These are phyloP conservation scores for Ophiostoma ips DNA, from an alignment of 2,329 filamentous ascomycete species.

Conservation along the genomic window DNA sequence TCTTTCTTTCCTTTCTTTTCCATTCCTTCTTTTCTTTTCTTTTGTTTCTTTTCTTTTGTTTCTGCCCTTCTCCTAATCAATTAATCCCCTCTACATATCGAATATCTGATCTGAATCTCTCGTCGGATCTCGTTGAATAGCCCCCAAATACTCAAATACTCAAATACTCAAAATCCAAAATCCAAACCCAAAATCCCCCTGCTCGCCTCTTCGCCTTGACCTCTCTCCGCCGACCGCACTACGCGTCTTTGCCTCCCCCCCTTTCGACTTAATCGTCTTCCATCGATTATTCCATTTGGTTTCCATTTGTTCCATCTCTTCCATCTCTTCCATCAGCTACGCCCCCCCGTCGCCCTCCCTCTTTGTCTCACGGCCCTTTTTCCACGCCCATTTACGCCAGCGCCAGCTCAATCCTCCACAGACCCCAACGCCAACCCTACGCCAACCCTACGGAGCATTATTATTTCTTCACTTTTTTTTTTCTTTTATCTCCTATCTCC, in stretches of 20 bases:
- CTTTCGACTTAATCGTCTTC: neutral
- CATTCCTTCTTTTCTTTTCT: neutral
- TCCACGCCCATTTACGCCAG: constrained; percentile 1
- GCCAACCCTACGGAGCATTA: constrained; percentile 2
- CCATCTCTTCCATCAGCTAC: neutral
- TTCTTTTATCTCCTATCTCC: neutral
- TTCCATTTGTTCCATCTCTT: neutral
- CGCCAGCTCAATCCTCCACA: neutral
- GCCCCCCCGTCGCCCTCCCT: no score
- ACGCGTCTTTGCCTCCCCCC: neutral
- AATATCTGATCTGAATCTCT: no score
- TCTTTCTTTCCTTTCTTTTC: neutral
- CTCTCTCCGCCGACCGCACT: neutral
- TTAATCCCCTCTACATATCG: no score
- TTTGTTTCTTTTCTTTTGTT: neutral
- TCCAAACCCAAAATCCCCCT: no score
- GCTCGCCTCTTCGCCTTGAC: no score
- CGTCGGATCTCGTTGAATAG: no score
- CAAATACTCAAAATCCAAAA: no score
- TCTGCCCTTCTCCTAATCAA: no score
- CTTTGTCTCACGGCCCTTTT: constrained; percentile 4
- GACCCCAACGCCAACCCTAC: neutral
- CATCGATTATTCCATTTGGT: neutral
- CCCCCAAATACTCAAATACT: no score
- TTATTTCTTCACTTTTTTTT: constrained; percentile 2